phyloP scores from a whole-genome alignment of 2,329 filamentous ascomycete species.

The Dendrostoma leiphaemia region DNA sequence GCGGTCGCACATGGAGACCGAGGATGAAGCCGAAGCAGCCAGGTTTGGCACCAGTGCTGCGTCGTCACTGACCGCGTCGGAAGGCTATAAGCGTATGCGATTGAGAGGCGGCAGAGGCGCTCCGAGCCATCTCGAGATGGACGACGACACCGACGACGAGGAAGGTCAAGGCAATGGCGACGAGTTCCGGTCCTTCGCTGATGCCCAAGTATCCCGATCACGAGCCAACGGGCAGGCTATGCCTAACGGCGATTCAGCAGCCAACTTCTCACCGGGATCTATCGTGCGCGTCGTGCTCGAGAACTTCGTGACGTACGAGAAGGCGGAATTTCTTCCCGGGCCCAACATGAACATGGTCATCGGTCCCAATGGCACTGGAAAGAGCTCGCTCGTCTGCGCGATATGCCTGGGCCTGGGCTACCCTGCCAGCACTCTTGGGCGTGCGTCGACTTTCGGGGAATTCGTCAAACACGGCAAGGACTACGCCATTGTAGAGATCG shows the following conservation, averaged over 20 bases:
- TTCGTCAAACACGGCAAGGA: constrained; percentile 89
- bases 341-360: constrained; percentile 98
- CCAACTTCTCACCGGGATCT: constrained; percentile 68
- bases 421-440: constrained; percentile 76
- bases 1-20: constrained; percentile 39
- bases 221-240: constrained; percentile 4
- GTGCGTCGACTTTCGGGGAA: constrained; percentile 79
- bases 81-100: constrained; percentile 36
- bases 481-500: constrained; percentile 83
- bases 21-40: constrained; percentile 31
- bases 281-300: constrained; percentile 83
- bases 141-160: constrained; percentile 18
- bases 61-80: constrained; percentile 25
- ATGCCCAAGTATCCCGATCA: constrained; percentile 18
- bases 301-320: constrained; percentile 94
- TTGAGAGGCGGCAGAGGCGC: constrained; percentile 23
- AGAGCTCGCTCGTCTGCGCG: constrained; percentile 95
- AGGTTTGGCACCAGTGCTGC: constrained; percentile 21
- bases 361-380: constrained; percentile 96
- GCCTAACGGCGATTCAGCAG: constrained; percentile 19
- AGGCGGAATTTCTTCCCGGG: constrained; percentile 86
- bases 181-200: constrained; percentile 21
- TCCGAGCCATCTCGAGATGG: constrained; percentile 13
- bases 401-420: constrained; percentile 92
- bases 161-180: constrained; percentile 17